Conservation (phyloP, 1,139 yeast species). For the Diutina mesorugosa region DNA sequence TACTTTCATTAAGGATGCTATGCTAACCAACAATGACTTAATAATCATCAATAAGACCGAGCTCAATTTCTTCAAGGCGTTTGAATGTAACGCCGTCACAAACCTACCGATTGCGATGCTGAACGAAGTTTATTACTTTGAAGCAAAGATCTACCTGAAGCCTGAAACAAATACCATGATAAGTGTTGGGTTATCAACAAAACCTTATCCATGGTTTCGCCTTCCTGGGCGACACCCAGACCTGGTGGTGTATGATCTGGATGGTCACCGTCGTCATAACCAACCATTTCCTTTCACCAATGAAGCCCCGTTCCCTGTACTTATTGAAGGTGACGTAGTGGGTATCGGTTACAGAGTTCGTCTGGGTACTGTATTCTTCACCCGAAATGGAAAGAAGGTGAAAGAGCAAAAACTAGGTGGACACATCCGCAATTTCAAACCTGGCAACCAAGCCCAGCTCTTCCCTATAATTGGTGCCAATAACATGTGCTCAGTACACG, state of each 20-base stretch:
- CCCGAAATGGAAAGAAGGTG: conserved; percentile 56
- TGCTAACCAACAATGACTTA: conserved; percentile 45
- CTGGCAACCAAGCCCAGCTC: conserved; percentile 23
- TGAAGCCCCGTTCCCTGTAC: conserved; percentile 31
- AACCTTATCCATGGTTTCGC: conserved; percentile 49
- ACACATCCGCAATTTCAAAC: conserved; percentile 15
- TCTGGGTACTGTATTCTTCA: conserved; percentile 52
- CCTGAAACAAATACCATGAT: conserved; percentile 41
- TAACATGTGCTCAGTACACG: conserved; percentile 38
- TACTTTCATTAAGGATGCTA: conserved; percentile 72
- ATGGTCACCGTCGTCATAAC: conserved; percentile 37
- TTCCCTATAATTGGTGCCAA: conserved; percentile 44
- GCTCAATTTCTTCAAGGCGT: conserved; percentile 55
- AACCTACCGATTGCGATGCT: conserved; percentile 79
- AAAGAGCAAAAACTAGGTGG: conserved; percentile 39
- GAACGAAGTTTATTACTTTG: conserved; percentile 87
- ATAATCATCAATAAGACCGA: conserved; percentile 64
- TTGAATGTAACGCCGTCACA: conserved; percentile 69
- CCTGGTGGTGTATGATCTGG: conserved; percentile 38
- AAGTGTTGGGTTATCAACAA: conserved; percentile 33
- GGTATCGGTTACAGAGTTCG: conserved; percentile 55
- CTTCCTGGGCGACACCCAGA: conserved; percentile 43
- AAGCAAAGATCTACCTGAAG: conserved; percentile 47
- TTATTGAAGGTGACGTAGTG: conserved; percentile 48
- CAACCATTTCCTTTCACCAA: conserved; percentile 31